phyloP scores from a whole-genome alignment of 768 basidiomycete species.

The Cystobasidiopsis lactophilus region DNA sequence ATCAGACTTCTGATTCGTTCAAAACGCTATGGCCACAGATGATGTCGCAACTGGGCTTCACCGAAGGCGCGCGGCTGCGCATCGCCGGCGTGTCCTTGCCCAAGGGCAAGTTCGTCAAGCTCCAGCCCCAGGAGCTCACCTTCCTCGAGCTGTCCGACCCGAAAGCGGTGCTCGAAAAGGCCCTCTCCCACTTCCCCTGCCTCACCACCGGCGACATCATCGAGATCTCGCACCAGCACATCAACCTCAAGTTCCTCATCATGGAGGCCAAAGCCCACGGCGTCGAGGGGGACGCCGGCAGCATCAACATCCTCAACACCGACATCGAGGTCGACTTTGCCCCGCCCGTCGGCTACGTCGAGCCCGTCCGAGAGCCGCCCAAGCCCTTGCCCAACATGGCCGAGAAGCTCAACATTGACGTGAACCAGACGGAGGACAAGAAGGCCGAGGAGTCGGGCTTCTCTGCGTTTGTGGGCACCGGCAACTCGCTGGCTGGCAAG shows the following conservation, averaged over 20 bases:
- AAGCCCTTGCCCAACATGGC: conserved; percentile 79
- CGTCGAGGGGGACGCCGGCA: conserved; percentile 56
- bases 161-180: conserved; percentile 94
- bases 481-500: conserved; percentile 70
- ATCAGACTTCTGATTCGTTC: neutral
- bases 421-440: conserved; percentile 17
- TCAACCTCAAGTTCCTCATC: conserved; percentile 80
- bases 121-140: conserved; percentile 84
- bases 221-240: conserved; percentile 90
- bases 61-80: conserved; percentile 86
- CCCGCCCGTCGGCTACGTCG: conserved; percentile 59
- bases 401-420: conserved; percentile 81
- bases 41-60: conserved; percentile 86
- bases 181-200: conserved; percentile 73
- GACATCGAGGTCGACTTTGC: conserved; percentile 98
- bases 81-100: conserved; percentile 67
- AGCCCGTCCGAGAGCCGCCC: conserved; percentile 50
- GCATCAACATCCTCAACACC: conserved; percentile 76
- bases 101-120: conserved; percentile 87
- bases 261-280: conserved; percentile 40
- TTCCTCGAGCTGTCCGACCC: conserved; percentile 95
- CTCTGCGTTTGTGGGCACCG: conserved; percentile 88
- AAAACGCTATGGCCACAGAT: conserved; percentile 30
- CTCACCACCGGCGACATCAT: conserved; percentile 92
- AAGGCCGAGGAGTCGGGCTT: conserved; percentile 5